These are phyloP conservation scores for Saccharata proteae DNA, from an alignment of 2,329 filamentous ascomycete genomes.

Conservation along the genomic window DNA sequence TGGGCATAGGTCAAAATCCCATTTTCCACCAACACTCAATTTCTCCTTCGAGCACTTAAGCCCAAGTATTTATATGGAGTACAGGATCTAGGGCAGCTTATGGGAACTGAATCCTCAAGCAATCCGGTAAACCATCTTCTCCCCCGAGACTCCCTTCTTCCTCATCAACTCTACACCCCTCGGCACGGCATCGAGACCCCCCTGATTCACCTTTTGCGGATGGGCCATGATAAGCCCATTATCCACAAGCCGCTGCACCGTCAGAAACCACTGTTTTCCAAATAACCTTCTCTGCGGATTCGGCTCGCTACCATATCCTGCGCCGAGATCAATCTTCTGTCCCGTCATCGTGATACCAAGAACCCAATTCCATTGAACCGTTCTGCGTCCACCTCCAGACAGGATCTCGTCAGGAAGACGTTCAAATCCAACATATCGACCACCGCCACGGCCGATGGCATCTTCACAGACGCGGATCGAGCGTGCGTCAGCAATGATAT, in stretches of 20 bases:
- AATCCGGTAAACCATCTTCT: neutral
- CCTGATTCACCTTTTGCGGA: neutral
- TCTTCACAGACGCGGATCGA: slow-evolving; percentile 27
- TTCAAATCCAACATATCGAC: no score
- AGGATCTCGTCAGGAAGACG: neutral
- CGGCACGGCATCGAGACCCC: neutral
- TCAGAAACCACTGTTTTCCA: neutral
- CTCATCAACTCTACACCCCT: neutral
- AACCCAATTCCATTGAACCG: neutral
- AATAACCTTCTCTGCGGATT: neutral
- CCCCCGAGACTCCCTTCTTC: neutral
- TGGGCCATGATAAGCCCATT: neutral
- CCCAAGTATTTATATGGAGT: no score
- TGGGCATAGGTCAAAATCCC: no score
- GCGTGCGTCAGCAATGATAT: slow-evolving; percentile 28
- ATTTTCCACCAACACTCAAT: no score
- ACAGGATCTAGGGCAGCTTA: no score
- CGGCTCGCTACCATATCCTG: neutral
- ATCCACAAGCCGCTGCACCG: neutral
- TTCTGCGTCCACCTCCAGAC: neutral
- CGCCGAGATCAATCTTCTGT: neutral
- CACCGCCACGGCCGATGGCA: slow-evolving; percentile 26
- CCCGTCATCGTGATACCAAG: slow-evolving; percentile 11
- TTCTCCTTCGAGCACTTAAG: no score
- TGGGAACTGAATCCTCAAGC: no score